A percentile compares a stretch with the other conserved stretches of the same genome.
Evolutionary conservation across 257 asterid species (phyloP).

Genomic region (Dorcoceras hygrometricum): DNA sequence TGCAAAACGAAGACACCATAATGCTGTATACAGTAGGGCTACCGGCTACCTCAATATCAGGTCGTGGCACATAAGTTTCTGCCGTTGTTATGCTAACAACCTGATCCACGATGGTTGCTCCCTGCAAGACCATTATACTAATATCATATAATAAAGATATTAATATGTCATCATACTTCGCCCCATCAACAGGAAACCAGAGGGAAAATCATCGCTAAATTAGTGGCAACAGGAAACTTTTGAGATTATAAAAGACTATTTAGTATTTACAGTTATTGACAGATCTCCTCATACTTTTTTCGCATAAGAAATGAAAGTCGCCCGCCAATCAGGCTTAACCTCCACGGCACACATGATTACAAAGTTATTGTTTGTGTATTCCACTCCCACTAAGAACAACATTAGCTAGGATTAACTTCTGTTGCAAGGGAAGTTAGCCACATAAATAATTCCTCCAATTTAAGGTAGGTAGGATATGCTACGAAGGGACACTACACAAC

Average conservation of each 20-base stretch:
- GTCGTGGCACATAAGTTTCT: slow-evolving; percentile 54
- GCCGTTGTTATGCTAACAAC: slow-evolving; percentile 57
- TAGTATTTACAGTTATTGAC: no score
- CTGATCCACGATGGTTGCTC: slow-evolving; percentile 83
- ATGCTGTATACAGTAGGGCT: slow-evolving; percentile 21
- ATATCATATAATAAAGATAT: neutral
- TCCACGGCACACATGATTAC: neutral
- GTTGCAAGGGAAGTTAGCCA: neutral
- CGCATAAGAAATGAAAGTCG: neutral
- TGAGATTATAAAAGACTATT: no score
- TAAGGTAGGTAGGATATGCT: neutral
- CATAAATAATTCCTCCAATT: neutral
- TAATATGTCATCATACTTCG: neutral
- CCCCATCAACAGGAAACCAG: neutral
- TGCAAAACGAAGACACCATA: neutral
- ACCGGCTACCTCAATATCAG: slow-evolving; percentile 54
- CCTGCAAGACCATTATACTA: slow-evolving; percentile 49
- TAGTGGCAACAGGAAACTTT: neutral
- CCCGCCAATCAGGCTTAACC: neutral
- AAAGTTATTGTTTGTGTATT: no score
- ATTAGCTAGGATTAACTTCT: neutral
- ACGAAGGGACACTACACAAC: neutral
- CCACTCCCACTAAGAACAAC: neutral
- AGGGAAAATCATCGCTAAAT: neutral
- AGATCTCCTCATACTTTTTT: no score